Percentiles rank a stretch among this genome's conserved stretches.
Conservation (phyloP, 2,329 filamentous ascomycete genomes). For the Fusarium sp. region DNA sequence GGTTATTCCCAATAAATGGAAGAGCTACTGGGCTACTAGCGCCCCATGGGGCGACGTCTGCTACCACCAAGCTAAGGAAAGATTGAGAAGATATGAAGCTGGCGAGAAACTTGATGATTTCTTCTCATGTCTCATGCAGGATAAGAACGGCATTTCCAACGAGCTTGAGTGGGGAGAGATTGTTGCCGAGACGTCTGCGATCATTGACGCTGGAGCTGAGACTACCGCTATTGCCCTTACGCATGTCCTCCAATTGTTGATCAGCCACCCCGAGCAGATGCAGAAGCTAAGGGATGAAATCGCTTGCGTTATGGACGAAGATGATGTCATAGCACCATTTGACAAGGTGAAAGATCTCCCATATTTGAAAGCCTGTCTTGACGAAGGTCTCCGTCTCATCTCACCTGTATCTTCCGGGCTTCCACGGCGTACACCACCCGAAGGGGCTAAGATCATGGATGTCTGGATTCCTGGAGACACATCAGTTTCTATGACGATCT, state of each 20-base stretch:
- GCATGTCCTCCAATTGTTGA: constrained; percentile 65
- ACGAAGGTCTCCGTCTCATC: constrained; percentile 59
- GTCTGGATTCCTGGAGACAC: constrained; percentile 55
- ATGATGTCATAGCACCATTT: constrained; percentile 61
- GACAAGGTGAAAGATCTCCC: constrained; percentile 65
- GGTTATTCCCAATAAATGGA: background rate
- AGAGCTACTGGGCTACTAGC: constrained; percentile 38
- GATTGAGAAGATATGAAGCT: too few relatives aligned
- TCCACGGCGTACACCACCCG: constrained; percentile 48
- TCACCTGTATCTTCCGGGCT: constrained; percentile 49
- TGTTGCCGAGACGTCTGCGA: constrained; percentile 66
- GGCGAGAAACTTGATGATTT: constrained; percentile 71
- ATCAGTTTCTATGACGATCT: constrained; percentile 56
- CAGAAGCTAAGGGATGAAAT: constrained; percentile 60
- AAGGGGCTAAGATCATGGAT: constrained; percentile 49
- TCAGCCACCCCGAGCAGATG: constrained; percentile 58
- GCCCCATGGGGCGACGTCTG: constrained; percentile 57
- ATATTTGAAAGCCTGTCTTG: constrained; percentile 65
- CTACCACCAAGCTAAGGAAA: constrained; percentile 53
- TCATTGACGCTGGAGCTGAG: constrained; percentile 65
- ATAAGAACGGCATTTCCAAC: constrained; percentile 54
- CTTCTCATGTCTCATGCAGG: constrained; percentile 67
- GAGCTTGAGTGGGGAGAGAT: constrained; percentile 69
- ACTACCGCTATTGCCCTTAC: constrained; percentile 65
- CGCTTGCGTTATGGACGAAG: constrained; percentile 57